phyloP scores from a whole-genome alignment of 345 rosid genomes.

The Linum tenue region DNA sequence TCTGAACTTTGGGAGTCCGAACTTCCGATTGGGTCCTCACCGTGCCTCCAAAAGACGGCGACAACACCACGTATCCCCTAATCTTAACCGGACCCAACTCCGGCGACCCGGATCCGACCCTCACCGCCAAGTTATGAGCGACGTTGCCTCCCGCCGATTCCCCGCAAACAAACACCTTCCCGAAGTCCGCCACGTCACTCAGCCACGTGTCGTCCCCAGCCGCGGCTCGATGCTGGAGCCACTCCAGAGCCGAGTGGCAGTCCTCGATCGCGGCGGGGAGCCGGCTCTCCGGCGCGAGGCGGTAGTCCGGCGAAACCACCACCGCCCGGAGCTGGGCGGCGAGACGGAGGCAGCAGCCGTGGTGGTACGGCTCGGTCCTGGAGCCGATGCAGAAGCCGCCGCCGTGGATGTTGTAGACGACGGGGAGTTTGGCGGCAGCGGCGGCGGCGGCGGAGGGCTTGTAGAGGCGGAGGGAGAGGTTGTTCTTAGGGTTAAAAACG shows the following conservation, averaged over 20 bases:
- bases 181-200: background rate
- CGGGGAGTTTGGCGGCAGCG: constrained; percentile 6
- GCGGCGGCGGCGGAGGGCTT: constrained; percentile 7
- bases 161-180: background rate
- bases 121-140: background rate
- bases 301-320: background rate
- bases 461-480: constrained; percentile 43
- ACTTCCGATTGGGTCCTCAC: constrained; percentile 24
- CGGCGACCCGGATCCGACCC: background rate
- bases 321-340: background rate
- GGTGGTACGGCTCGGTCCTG: background rate
- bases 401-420: background rate
- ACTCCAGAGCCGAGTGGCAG: background rate
- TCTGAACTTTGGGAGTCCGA: constrained; percentile 46
- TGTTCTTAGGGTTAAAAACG: constrained; percentile 24
- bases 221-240: background rate
- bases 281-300: background rate
- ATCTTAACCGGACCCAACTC: background rate
- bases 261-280: constrained; percentile 2
- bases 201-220: background rate
- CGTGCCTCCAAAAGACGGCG: constrained; percentile 2
- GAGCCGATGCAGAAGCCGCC: too few relatives aligned
- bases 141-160: background rate
- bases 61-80: background rate
- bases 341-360: background rate